Conservation (phyloP, 2,329 filamentous ascomycete species). For the Zymoseptoria passerinii region DNA sequence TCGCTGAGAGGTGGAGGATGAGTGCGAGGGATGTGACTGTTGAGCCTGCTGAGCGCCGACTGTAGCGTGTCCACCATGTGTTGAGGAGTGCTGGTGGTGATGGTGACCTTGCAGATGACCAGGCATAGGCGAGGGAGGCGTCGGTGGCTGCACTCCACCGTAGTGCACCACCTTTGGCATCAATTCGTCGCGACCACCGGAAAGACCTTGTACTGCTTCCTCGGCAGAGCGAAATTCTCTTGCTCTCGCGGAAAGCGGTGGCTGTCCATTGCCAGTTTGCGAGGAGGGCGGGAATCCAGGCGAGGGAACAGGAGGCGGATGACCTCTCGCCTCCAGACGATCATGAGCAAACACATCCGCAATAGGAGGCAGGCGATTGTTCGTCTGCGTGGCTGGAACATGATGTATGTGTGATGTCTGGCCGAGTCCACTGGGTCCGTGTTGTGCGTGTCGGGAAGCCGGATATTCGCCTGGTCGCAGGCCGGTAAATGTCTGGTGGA, state of each 20-base stretch:
- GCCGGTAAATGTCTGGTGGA: slow-evolving; percentile 92
- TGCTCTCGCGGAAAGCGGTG: slow-evolving; percentile 49
- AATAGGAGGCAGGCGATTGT: slow-evolving; percentile 86
- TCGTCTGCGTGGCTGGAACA: slow-evolving; percentile 76
- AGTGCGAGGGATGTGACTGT: slow-evolving; percentile 27
- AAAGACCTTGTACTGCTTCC: slow-evolving; percentile 82
- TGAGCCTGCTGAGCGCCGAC: slow-evolving; percentile 12
- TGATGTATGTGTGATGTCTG: slow-evolving; percentile 88
- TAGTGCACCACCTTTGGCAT: slow-evolving; percentile 94
- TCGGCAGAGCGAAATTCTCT: slow-evolving; percentile 93
- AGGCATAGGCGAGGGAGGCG: slow-evolving; percentile 71
- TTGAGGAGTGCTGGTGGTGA: slow-evolving; percentile 13
- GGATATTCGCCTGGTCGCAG: slow-evolving; percentile 57
- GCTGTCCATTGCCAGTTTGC: neutral
- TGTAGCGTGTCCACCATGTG: slow-evolving; percentile 10
- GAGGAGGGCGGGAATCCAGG: slow-evolving; percentile 59
- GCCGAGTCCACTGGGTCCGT: slow-evolving; percentile 73
- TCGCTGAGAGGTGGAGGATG: slow-evolving; percentile 12
- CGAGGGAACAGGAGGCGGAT: slow-evolving; percentile 64
- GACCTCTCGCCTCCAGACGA: slow-evolving; percentile 51
- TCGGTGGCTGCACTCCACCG: slow-evolving; percentile 84
- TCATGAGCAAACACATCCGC: slow-evolving; percentile 85
- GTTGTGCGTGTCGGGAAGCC: slow-evolving; percentile 44
- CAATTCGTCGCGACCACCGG: slow-evolving; percentile 85
- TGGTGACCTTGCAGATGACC: slow-evolving; percentile 9